These are phyloP conservation scores for Candida pseudoglaebosa DNA, from an alignment of 805 yeast genomes.

Conservation along the genomic window DNA sequence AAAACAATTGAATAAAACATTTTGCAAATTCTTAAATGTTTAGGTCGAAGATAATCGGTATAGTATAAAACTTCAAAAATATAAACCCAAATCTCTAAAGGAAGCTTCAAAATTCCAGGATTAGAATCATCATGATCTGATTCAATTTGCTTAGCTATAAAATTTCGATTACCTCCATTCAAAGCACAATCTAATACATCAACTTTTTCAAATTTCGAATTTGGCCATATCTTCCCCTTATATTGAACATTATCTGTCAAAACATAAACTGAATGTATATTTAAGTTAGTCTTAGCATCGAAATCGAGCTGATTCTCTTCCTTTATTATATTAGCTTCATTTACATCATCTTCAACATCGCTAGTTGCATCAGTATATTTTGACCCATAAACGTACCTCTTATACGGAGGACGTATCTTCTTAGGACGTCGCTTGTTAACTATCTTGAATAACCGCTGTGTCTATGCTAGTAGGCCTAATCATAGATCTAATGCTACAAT, in stretches of 20 bases:
- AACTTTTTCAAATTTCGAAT: slow-evolving; percentile 47
- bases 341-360: slow-evolving; percentile 23
- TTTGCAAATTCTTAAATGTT: slow-evolving; percentile 57
- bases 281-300: slow-evolving; percentile 20
- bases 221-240: slow-evolving; percentile 42
- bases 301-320: slow-evolving; percentile 24
- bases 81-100: slow-evolving; percentile 30
- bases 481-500: not conserved
- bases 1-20: slow-evolving; percentile 56
- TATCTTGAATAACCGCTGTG: slow-evolving; percentile 41
- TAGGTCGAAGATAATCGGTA: slow-evolving; percentile 36
- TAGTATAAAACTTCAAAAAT: slow-evolving; percentile 28
- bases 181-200: slow-evolving; percentile 42
- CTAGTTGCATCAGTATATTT: slow-evolving; percentile 21
- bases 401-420: slow-evolving; percentile 75
- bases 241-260: slow-evolving; percentile 20
- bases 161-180: slow-evolving; percentile 20
- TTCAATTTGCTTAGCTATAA: slow-evolving; percentile 6
- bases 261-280: slow-evolving; percentile 31
- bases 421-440: slow-evolving; percentile 87
- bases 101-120: slow-evolving; percentile 29
- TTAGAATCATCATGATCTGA: slow-evolving; percentile 6
- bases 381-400: slow-evolving; percentile 62
- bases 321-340: slow-evolving; percentile 10
- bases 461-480: not conserved